Base-by-base conservation (phyloP, 108 stramenopile species). In the Phaeodactylum tricornutum region DNA sequence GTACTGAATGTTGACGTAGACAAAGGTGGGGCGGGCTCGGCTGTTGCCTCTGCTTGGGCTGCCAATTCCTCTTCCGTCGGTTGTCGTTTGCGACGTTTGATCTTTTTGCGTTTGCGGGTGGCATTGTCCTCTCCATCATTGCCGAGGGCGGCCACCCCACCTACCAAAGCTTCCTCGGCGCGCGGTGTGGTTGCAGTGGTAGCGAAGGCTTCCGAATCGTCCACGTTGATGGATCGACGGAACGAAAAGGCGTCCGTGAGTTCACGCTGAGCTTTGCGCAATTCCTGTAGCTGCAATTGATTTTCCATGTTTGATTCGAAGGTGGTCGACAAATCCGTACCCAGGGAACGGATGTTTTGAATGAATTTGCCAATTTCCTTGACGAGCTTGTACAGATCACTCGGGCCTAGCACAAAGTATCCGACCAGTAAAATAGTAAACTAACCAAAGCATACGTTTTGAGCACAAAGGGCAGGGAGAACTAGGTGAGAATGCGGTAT, bases 301-400 rank as follows among this genome's bases (percentile, higher is more conserved):
- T 64, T 64, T 51, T 93, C 87, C 77, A 93, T 75, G 42, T 69
- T 80, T 21, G 50, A 67, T 68, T 87, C 83, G 35, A 93, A 72
- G 4, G 74, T 66, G 28, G 62, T 66, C 28, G 87, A 68, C 7
- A 77, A 69, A 20, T 87, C 87, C 32, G 77, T 58, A 2, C 67
- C 53, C 24, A 88, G 69, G 4, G 79, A 66, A 29, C 82, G 71
- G 34, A 86, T 49, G 39, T 88, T 86, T 66, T 85, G 80, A 36
- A 93, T 57, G 52, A 82, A 77, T 50, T 84, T 84, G 0, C 91
- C 91, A 50, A 86, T 75, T 60, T 88, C 83, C 59, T 93, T 93
- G 43, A 74, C 70, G 6, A 88, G 53, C 62, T 84, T 86, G 77
- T 83, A 87, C 41, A 93, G 67, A 35, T 93, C 91, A 15, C 68